Evolutionary conservation across 768 basidiomycete species (phyloP), one percentile per base, ranked within the genome.

Genomic region (Tulasnella sp.): DNA sequence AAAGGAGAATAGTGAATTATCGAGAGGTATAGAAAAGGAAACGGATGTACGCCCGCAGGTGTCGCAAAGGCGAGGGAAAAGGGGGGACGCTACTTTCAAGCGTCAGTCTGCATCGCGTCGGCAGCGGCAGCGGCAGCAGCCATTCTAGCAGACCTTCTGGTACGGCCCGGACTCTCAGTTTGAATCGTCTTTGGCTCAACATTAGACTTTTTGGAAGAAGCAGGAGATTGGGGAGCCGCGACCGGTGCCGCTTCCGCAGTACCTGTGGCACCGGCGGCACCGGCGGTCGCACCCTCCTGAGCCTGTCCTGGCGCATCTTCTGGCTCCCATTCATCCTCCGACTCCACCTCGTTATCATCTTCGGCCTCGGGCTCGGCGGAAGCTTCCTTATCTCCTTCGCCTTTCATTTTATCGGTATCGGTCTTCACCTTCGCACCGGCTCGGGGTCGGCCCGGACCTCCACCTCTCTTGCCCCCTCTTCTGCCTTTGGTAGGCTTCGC

Each of bases 381-480:
- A 11, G 17, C 41, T 6, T 19, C n/a, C 17, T 43, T 25, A 17
- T 54, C 52, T 17, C 35, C 25, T 42, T 29, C 25, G 25, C 21
- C 6, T 19, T 54, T 40, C 17, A 4, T 15, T 12, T 36, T 34
- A 34, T 19, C 19, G 7, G 9, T 40, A 2, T 25, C 43, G n/a
- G 37, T 48, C 27, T 57, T 37, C 6, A 35, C 55, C 15, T 42
- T 45, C 23, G 23, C 42, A 17, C 31, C 41, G n/a, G n/a, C n/a
- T n/a, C n/a, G n/a, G n/a, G n/a, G n/a, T n/a, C n/a, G n/a, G n/a
- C n/a, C n/a, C n/a, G n/a, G n/a, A n/a, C n/a, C n/a, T n/a, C n/a
- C n/a, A n/a, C 32, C 46, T 48, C 41, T 57, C 36, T 19, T 27
- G 27, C 29, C 45, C 45, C 19, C 31, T 37, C 55, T 57, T 57